Evolutionary conservation across 148 eudicot genomes (phyloP).

Genomic region (Nepenthes gracilis): DNA sequence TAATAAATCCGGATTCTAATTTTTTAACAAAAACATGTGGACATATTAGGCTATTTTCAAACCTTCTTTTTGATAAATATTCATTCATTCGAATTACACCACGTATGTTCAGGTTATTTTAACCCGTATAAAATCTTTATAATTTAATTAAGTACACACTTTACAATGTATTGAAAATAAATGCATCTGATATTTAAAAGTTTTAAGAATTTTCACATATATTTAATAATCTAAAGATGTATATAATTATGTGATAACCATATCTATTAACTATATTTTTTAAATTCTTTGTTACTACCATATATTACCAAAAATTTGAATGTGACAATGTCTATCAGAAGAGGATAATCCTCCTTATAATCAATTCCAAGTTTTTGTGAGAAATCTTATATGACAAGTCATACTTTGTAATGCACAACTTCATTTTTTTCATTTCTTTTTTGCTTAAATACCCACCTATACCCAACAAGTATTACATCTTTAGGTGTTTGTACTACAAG

Average conservation of each 20-base stretch:
- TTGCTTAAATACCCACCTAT: background rate
- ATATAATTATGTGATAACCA: slow-evolving; percentile 4
- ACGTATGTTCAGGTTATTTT: slow-evolving; percentile 1
- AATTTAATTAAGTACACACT: slow-evolving; percentile 2
- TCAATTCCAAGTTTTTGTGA: background rate
- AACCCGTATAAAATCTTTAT: background rate
- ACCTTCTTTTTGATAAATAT: background rate
- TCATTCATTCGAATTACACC: slow-evolving; percentile 1
- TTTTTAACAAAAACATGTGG: slow-evolving; percentile 3
- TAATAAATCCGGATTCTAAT: background rate
- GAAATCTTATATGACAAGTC: background rate
- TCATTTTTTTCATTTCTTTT: slow-evolving; percentile 6
- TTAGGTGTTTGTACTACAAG: background rate
- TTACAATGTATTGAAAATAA: too few species aligned
- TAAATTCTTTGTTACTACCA: background rate
- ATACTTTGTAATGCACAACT: background rate
- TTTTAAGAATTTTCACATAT: slow-evolving; percentile 2
- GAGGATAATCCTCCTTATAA: background rate
- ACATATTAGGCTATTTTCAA: background rate
- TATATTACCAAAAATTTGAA: background rate
- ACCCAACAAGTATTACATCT: background rate
- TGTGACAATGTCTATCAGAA: background rate
- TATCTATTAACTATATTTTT: slow-evolving; percentile 4
- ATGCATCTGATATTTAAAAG: too few species aligned
- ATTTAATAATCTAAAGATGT: slow-evolving; percentile 1